A percentile compares a stretch with the other conserved stretches of the same genome.
Conservation (phyloP, 148 eudicot species). For the Diospyros kaki region DNA sequence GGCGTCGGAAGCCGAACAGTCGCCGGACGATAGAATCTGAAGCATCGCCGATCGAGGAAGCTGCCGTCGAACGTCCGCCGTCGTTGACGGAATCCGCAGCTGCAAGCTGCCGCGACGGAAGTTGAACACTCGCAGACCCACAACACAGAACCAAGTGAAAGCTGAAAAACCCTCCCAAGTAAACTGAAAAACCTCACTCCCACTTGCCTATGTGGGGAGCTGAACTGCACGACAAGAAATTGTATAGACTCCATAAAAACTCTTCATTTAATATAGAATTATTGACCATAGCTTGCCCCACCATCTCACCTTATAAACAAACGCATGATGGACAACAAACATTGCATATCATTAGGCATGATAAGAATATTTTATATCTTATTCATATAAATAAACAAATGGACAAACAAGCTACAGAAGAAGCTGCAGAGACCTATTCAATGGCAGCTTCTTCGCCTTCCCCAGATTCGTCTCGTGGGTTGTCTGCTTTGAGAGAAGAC, state of each 20-base stretch:
- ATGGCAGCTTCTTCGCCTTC: not conserved
- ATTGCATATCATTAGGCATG: too few species aligned
- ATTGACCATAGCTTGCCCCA: constrained; percentile 1
- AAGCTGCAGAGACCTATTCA: not conserved
- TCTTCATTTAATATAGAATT: constrained; percentile 4
- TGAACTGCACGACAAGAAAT: not conserved
- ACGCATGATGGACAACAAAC: too few species aligned
- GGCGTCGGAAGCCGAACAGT: too few species aligned
- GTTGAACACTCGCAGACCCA: too few species aligned
- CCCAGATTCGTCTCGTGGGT: not conserved
- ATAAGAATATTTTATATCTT: not conserved
- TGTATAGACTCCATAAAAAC: not conserved
- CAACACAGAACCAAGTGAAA: not conserved
- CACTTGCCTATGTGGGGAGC: not conserved
- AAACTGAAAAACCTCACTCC: not conserved
- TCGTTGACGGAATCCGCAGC: too few species aligned
- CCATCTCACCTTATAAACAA: not conserved
- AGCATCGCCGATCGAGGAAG: too few species aligned
- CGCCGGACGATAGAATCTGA: too few species aligned
- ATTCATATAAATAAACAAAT: not conserved
- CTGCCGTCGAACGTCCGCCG: too few species aligned
- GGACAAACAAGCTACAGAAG: not conserved
- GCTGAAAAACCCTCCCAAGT: not conserved
- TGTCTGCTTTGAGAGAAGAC: not conserved
- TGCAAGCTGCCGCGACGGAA: too few species aligned